Evolutionary conservation across 2,329 filamentous ascomycete species (phyloP).

Genomic region (Arthroderma uncinatum): DNA sequence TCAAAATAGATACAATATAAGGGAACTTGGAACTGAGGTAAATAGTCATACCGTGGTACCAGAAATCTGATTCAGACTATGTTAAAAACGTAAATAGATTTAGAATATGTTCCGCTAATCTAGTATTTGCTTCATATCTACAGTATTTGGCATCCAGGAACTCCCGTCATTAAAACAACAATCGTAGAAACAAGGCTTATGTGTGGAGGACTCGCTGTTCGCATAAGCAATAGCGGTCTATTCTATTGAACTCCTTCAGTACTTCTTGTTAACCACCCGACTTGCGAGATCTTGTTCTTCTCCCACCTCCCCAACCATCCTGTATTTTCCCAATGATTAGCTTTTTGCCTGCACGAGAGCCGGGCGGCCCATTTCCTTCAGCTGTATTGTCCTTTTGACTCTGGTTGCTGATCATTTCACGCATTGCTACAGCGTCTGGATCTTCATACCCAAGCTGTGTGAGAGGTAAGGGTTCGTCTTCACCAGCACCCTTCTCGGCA

Average conservation of each 20-base stretch:
- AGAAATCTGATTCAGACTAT: too few species aligned
- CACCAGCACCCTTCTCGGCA: slow-evolving; percentile 19
- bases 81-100: too few species aligned
- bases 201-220: too few species aligned
- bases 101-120: too few species aligned
- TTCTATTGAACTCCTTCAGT: not conserved
- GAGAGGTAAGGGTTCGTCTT: slow-evolving; percentile 31
- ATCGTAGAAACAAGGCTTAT: not conserved
- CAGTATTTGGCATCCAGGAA: not conserved
- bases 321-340: slow-evolving; percentile 22
- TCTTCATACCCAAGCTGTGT: slow-evolving; percentile 41
- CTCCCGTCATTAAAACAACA: not conserved
- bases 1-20: too few species aligned
- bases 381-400: slow-evolving; percentile 33
- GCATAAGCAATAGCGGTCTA: not conserved
- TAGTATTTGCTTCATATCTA: too few species aligned
- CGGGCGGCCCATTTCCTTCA: not conserved
- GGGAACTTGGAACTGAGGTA: too few species aligned
- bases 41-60: too few species aligned
- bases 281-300: slow-evolving; percentile 26
- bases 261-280: not conserved
- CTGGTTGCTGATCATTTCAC: slow-evolving; percentile 43
- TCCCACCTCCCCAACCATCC: slow-evolving; percentile 27
- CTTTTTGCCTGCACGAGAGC: not conserved
- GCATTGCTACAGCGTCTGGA: slow-evolving; percentile 44